These are phyloP conservation scores for Exophiala bonariae DNA, from an alignment of 2,329 filamentous ascomycete genomes.

Conservation along the genomic window DNA sequence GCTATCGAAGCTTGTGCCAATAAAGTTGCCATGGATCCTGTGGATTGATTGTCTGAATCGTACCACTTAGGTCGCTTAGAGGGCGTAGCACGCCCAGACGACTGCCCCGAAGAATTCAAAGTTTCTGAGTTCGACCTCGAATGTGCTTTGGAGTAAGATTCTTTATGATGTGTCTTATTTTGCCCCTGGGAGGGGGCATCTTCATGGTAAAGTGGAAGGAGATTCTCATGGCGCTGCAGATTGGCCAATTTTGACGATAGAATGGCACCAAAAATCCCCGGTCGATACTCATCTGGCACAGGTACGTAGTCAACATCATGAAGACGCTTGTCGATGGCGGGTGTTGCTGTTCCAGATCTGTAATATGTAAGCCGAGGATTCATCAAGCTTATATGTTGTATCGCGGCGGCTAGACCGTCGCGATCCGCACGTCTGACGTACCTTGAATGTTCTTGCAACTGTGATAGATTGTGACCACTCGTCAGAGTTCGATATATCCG, in stretches of 20 bases:
- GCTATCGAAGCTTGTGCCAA: conserved; percentile 17
- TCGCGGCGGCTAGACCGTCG: background rate
- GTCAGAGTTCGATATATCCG: conserved; percentile 21
- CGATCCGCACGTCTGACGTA: background rate
- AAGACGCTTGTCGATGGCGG: conserved; percentile 20
- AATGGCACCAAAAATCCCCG: conserved; percentile 23
- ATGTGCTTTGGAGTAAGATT: conserved; percentile 4
- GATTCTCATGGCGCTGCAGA: conserved; percentile 13
- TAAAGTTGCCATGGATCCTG: conserved; percentile 16
- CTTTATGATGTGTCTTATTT: background rate
- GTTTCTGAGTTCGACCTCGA: conserved; percentile 10
- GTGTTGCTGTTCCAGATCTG: conserved; percentile 22
- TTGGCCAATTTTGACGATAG: conserved; percentile 21
- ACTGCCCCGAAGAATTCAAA: conserved; percentile 10
- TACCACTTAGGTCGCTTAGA: conserved; percentile 30
- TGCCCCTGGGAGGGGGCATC: conserved; percentile 6
- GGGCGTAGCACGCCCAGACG: conserved; percentile 24
- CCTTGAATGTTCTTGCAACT: conserved; percentile 13
- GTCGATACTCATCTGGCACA: conserved; percentile 24
- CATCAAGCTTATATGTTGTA: background rate
- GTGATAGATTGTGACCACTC: conserved; percentile 3
- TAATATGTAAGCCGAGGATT: too few relatives aligned
- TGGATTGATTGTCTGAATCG: conserved; percentile 18
- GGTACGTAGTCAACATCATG: conserved; percentile 26
- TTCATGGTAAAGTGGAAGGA: conserved; percentile 12